Conservation (phyloP, 2,329 filamentous ascomycete genomes). For the Talaromyces sp. region DNA sequence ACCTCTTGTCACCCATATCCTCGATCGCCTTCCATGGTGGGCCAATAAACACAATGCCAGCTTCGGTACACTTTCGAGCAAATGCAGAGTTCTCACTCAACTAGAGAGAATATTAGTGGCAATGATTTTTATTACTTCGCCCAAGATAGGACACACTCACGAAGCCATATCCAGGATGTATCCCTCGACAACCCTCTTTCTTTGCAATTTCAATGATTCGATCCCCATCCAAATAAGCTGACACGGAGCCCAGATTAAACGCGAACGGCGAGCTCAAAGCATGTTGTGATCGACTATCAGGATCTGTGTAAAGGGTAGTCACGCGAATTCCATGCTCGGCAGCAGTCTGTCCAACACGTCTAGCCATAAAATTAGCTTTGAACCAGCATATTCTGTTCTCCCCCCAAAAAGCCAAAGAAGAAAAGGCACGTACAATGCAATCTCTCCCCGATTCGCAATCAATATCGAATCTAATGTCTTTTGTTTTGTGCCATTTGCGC, state of each 20-base stretch:
- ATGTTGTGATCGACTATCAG: conserved; percentile 85
- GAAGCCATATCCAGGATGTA: conserved; percentile 95
- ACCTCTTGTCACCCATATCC: conserved; percentile 89
- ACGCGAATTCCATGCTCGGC: conserved; percentile 86
- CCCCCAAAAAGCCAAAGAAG: neutral
- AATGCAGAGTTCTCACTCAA: conserved; percentile 92
- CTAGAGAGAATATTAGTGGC: conserved; percentile 27
- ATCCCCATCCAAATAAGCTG: conserved; percentile 90
- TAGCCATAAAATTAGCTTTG: conserved; percentile 28
- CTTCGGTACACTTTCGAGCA: conserved; percentile 82
- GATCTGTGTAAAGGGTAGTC: conserved; percentile 92
- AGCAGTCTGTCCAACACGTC: conserved; percentile 84
- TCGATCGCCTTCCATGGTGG: conserved; percentile 77
- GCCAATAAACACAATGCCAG: conserved; percentile 91
- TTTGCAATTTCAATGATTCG: conserved; percentile 88
- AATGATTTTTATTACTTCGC: neutral
- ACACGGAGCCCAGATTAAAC: conserved; percentile 78
- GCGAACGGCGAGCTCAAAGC: conserved; percentile 81
- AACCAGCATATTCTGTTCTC: neutral
- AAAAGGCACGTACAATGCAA: conserved; percentile 65
- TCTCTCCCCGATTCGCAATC: conserved; percentile 96
- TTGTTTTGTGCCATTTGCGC: conserved; percentile 20
- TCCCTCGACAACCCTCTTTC: conserved; percentile 80
- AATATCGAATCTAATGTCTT: conserved; percentile 72
- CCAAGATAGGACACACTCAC: conserved; percentile 38